Conservation (phyloP, 2,329 filamentous ascomycete species). For the Aureobasidium sp. region DNA sequence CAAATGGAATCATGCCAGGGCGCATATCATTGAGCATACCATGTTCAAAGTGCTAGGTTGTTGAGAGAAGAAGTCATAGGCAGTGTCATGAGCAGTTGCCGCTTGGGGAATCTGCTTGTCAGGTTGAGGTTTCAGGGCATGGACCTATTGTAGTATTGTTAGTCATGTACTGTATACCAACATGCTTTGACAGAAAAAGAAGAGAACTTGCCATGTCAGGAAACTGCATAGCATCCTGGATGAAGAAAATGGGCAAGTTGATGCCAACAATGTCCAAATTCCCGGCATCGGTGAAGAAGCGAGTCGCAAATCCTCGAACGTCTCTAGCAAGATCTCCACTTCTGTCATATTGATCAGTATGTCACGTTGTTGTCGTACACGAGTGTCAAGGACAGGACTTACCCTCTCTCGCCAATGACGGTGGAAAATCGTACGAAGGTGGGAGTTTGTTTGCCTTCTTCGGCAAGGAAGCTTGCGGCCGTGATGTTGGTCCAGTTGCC, state of each 20-base stretch:
- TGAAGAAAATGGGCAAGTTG: conserved; percentile 69
- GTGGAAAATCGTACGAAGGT: conserved; percentile 65
- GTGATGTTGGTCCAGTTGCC: conserved; percentile 55
- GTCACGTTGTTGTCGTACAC: neutral
- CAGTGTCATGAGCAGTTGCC: conserved; percentile 28
- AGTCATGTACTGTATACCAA: neutral
- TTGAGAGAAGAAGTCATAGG: conserved; percentile 24
- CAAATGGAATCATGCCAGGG: too few species aligned
- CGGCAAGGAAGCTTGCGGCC: conserved; percentile 41
- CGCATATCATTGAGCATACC: too few species aligned
- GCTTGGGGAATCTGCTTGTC: conserved; percentile 25
- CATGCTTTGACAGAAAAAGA: too few species aligned
- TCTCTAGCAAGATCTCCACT: conserved; percentile 66
- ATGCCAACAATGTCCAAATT: conserved; percentile 60
- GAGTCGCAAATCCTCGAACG: conserved; percentile 64
- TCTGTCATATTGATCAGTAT: conserved; percentile 25
- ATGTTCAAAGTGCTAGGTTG: conserved; percentile 41
- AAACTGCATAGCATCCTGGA: conserved; percentile 65
- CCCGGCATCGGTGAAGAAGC: conserved; percentile 67
- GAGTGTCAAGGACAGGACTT: neutral
- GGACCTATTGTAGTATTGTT: conserved; percentile 41
- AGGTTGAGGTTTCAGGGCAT: conserved; percentile 29
- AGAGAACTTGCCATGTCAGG: too few species aligned
- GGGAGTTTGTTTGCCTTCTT: conserved; percentile 62
- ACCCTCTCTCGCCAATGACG: conserved; percentile 61